Evolutionary conservation across 2,329 filamentous ascomycete genomes (phyloP).

Genomic region (Lithohypha guttulata): DNA sequence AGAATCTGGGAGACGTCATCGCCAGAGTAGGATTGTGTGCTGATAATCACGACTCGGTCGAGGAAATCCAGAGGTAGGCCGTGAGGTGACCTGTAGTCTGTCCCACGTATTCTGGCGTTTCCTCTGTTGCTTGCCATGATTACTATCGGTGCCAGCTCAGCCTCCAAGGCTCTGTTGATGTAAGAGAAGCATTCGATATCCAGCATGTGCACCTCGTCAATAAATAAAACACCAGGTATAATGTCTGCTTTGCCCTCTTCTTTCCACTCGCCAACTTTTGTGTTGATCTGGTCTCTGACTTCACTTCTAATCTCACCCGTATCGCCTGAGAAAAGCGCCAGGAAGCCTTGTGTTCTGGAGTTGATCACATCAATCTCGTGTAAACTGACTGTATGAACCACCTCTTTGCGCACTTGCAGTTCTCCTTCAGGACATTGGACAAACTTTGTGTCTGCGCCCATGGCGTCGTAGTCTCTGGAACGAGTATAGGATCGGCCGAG

Average conservation of each 20-base stretch:
- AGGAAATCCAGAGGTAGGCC: constrained; percentile 91
- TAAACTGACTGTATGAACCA: constrained; percentile 89
- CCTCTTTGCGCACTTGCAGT: constrained; percentile 92
- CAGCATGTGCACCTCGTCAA: constrained; percentile 99
- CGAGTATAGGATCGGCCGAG: constrained; percentile 88
- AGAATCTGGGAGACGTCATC: constrained; percentile 91
- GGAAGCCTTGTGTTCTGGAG: constrained; percentile 93
- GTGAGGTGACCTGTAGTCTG: constrained; percentile 85
- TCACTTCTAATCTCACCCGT: constrained; percentile 96
- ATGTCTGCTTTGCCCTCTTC: constrained; percentile 99
- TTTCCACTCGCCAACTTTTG: constrained; percentile 97
- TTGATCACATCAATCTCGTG: constrained; percentile 99
- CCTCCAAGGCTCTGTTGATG: constrained; percentile 92
- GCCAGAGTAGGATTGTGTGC: constrained; percentile 69
- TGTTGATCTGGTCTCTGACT: constrained; percentile 97
- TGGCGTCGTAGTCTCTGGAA: constrained; percentile 95
- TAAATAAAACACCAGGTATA: constrained; percentile 91
- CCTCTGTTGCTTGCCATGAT: constrained; percentile 99
- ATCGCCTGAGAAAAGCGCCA: constrained; percentile 94
- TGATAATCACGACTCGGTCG: constrained; percentile 91
- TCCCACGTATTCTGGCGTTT: constrained; percentile 81
- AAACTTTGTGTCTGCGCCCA: constrained; percentile 97
- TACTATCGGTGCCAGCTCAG: constrained; percentile 88
- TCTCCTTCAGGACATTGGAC: constrained; percentile 96
- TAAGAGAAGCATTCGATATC: constrained; percentile 99